Evolutionary conservation across 192 early-diverging fungal species (phyloP), one percentile per base, ranked within the genome.

Genomic region (Gonapodya sp.): DNA sequence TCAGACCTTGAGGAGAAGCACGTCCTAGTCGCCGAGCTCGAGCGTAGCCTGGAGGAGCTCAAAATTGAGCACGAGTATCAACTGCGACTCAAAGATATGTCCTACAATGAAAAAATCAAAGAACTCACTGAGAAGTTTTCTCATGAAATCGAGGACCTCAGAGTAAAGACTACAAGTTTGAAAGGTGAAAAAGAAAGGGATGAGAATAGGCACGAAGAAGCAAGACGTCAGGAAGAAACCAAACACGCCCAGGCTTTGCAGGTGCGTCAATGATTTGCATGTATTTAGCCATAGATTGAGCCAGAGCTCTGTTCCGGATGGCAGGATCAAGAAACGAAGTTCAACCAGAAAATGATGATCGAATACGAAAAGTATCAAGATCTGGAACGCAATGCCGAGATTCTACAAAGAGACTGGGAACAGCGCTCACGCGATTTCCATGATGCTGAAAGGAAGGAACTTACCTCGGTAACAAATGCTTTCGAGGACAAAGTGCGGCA

Each of bases 51-150:
- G n/a, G 88, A 90, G 46, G 90, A 91, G 80, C 83, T 90, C 24
- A 88, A 90, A 80, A 79, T 91, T 1, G 90, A 91, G 79, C 88
- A 91, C 84, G 90, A 91, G 81, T 91, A 91, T 81, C 90, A 91
- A 82, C 85, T 91, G 14, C 85, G 89, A 0, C 82, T 91, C 33
- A 86, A 87, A 78, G 90, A 91, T 78, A 90, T 91, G 90, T 88
- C 85, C 35, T 90, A 88, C 34, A 90, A 86, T 81, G 90, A 91
- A 74, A 89, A 87, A 64, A 35, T 90, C 34, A 91, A 91, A 75
- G 90, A 91, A 36, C 34, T 89, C 35, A 89, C 84, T 1, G 89
- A 89, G 80, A 85, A 83, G 34, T 89, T 81, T 37, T 82, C 75
- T 24, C 85, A 87, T 74, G 86, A 88, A 83, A 88, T 91, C 34